phyloP scores from a whole-genome alignment of 2,329 filamentous ascomycete species.

The Aureobasidium musti region DNA sequence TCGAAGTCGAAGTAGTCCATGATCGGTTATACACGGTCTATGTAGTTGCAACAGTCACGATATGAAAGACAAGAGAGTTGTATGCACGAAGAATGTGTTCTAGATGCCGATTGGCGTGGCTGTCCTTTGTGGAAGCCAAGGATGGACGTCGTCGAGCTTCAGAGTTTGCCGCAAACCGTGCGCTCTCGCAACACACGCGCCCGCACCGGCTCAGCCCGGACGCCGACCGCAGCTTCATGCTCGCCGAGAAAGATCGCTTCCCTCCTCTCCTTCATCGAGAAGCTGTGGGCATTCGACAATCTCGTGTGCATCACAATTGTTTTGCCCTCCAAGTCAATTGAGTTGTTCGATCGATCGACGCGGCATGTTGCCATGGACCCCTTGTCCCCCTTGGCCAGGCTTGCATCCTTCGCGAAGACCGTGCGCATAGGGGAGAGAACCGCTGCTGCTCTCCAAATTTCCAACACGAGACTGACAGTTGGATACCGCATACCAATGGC shows the following conservation, averaged over 20 bases:
- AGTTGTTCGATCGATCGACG: constrained; percentile 10
- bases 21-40: constrained; percentile 14
- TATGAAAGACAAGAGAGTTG: neutral
- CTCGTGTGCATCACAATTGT: neutral
- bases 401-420: constrained; percentile 23
- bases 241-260: neutral
- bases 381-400: constrained; percentile 23
- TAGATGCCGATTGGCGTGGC: constrained; percentile 11
- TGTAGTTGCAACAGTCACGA: constrained; percentile 3
- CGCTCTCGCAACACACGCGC: neutral
- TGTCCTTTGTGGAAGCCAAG: constrained; percentile 5
- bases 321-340: neutral
- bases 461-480: constrained; percentile 4
- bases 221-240: neutral
- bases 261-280: neutral
- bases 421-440: constrained; percentile 18
- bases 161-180: constrained; percentile 21
- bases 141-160: constrained; percentile 5
- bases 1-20: constrained; percentile 26
- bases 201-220: neutral
- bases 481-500: constrained; percentile 10
- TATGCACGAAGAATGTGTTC: constrained; percentile 1
- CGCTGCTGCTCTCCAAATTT: constrained; percentile 10
- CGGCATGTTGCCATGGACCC: constrained; percentile 26
- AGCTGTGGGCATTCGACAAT: neutral